Percentiles rank a stretch among this genome's conserved stretches.
These are phyloP conservation scores for Camellia oleifera DNA, from an alignment of 179 eudicot species.

Conservation along the genomic window DNA sequence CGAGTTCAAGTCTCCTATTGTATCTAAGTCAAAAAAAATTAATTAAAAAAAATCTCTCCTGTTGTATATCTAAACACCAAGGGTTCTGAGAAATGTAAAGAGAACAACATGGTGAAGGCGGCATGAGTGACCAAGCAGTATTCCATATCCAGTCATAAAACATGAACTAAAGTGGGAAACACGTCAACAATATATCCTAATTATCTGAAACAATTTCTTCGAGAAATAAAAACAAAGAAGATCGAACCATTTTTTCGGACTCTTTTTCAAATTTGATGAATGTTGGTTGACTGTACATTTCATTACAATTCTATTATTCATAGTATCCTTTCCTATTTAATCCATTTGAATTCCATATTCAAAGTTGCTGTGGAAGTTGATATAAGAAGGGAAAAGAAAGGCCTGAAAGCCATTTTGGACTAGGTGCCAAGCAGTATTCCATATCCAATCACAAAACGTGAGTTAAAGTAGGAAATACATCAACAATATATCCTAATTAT, in stretches of 20 bases:
- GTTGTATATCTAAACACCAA: neutral
- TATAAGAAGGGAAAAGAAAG: neutral
- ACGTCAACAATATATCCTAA: neutral
- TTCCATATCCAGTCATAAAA: neutral
- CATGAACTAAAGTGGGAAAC: neutral
- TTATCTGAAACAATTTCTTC: neutral
- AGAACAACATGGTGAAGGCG: conserved; percentile 1
- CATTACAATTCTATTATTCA: too few relatives aligned
- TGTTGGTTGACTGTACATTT: too few relatives aligned
- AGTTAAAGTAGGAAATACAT: too few relatives aligned
- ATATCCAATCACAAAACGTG: too few relatives aligned
- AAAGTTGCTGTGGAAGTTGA: neutral
- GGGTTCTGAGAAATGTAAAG: neutral
- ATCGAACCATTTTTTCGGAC: too few relatives aligned
- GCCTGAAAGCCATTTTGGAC: neutral
- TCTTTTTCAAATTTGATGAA: too few relatives aligned
- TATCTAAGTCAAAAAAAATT: too few relatives aligned
- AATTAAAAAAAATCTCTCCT: neutral
- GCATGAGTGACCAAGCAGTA: neutral
- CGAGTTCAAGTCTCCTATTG: too few relatives aligned
- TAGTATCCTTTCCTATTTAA: too few relatives aligned
- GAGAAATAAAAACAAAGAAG: too few relatives aligned
- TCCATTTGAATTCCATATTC: too few relatives aligned
- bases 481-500: too few relatives aligned
- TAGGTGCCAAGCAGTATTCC: neutral